Evolutionary conservation across 768 basidiomycete genomes (phyloP).

Genomic region (Mycena galericulata): DNA sequence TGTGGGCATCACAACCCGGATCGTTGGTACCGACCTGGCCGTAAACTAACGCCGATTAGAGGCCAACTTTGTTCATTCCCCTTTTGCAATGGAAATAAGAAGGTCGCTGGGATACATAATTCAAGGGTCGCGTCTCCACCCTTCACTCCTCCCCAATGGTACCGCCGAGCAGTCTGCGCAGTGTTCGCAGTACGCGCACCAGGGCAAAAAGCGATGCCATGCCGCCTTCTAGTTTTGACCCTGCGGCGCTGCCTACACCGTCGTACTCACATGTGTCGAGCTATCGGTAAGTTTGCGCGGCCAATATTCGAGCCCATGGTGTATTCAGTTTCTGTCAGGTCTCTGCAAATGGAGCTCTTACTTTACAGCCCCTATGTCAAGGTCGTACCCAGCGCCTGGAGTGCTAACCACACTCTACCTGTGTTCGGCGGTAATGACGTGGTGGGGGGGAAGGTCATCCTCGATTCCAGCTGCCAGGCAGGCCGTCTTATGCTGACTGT

Average conservation of each 20-base stretch:
- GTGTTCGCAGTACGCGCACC: slow-evolving; percentile 20
- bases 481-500: slow-evolving; percentile 74
- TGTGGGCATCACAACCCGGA: slow-evolving; percentile 24
- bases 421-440: slow-evolving; percentile 73
- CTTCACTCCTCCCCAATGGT: slow-evolving; percentile 18
- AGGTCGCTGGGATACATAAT: slow-evolving; percentile 15
- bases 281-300: slow-evolving; percentile 55
- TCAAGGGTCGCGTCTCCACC: slow-evolving; percentile 14
- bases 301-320: neutral
- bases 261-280: slow-evolving; percentile 60
- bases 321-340: slow-evolving; percentile 46
- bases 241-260: slow-evolving; percentile 42
- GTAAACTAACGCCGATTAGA: too few relatives aligned
- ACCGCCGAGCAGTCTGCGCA: slow-evolving; percentile 27
- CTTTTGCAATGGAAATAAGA: slow-evolving; percentile 23
- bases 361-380: slow-evolving; percentile 73
- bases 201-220: slow-evolving; percentile 34
- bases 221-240: slow-evolving; percentile 50
- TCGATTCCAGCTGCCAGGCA: slow-evolving; percentile 64
- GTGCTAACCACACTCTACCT: slow-evolving; percentile 51
- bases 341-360: slow-evolving; percentile 68
- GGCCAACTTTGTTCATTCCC: too few relatives aligned
- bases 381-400: slow-evolving; percentile 48
- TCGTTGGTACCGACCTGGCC: slow-evolving; percentile 19
- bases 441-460: slow-evolving; percentile 68